Conservation (phyloP, 78 protist genomes). For the Dictyostelium capitatum region DNA sequence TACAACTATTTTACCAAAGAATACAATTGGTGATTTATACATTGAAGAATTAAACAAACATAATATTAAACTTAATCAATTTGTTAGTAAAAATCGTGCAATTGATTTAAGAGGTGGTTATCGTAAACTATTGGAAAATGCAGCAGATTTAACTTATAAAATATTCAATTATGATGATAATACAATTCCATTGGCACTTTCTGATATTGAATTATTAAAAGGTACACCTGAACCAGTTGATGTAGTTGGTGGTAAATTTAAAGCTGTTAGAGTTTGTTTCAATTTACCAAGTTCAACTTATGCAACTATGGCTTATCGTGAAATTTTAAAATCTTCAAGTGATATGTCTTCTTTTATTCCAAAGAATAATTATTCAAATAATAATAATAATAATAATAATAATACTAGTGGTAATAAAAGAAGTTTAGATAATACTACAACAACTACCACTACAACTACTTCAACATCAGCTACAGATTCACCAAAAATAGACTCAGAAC, state of each 20-base stretch:
- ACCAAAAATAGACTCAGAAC: not conserved
- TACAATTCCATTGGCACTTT: conserved; percentile 2
- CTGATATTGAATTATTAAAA: conserved; percentile 47
- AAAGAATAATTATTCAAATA: conserved; percentile 5
- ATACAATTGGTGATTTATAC: conserved; percentile 45
- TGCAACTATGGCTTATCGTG: conserved; percentile 94
- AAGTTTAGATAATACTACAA: not conserved
- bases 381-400: not conserved
- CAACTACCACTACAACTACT: not conserved
- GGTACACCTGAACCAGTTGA: conserved; percentile 43
- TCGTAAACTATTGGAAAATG: conserved; percentile 40
- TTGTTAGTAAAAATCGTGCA: conserved; percentile 6
- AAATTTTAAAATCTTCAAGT: conserved; percentile 76
- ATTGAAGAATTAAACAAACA: conserved; percentile 32
- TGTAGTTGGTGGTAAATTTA: conserved; percentile 40
- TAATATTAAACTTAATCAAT: not conserved
- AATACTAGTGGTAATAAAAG: not conserved
- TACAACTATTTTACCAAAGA: conserved; percentile 21
- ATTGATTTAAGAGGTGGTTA: conserved; percentile 72
- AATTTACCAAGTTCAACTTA: conserved; percentile 85
- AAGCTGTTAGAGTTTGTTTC: conserved; percentile 83
- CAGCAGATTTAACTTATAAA: conserved; percentile 7
- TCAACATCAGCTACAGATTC: not conserved
- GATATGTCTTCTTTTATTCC: conserved; percentile 5
- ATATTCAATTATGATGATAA: conserved; percentile 52